Conservation (phyloP, 2,329 filamentous ascomycete species). For the Trichophyton rubrum region DNA sequence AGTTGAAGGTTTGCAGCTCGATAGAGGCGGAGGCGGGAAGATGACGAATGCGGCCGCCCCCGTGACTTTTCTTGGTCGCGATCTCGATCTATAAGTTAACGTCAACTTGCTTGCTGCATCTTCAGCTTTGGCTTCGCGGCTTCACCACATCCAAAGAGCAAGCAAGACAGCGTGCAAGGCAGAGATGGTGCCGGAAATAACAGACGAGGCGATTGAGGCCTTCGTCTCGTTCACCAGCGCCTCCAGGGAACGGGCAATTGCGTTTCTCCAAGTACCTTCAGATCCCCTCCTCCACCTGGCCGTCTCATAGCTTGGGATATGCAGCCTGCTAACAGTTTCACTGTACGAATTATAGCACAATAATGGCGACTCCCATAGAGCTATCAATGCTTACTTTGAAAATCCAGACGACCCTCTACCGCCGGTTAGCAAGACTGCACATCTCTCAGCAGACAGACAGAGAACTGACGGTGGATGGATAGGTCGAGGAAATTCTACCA, state of each 20-base stretch:
- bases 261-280: conserved; percentile 29
- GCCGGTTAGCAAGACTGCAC: conserved; percentile 15
- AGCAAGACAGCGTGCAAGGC: not conserved
- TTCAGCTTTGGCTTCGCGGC: not conserved
- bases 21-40: not conserved
- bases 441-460: not conserved
- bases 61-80: not conserved
- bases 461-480: not conserved
- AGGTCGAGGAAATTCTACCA: not conserved
- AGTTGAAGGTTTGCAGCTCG: too few species aligned
- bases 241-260: conserved; percentile 28
- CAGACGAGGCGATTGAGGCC: conserved; percentile 30
- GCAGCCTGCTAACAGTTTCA: not conserved
- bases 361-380: conserved; percentile 33
- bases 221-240: conserved; percentile 32
- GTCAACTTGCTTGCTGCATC: too few species aligned
- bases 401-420: conserved; percentile 22
- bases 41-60: not conserved
- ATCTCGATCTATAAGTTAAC: not conserved
- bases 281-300: not conserved
- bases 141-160: not conserved
- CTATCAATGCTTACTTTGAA: conserved; percentile 38
- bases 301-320: not conserved
- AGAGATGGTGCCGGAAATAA: conserved; percentile 11
- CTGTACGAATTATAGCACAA: conserved; percentile 27